Evolutionary conservation across 2,329 filamentous ascomycete species (phyloP).

Genomic region (Blumeria hordei): DNA sequence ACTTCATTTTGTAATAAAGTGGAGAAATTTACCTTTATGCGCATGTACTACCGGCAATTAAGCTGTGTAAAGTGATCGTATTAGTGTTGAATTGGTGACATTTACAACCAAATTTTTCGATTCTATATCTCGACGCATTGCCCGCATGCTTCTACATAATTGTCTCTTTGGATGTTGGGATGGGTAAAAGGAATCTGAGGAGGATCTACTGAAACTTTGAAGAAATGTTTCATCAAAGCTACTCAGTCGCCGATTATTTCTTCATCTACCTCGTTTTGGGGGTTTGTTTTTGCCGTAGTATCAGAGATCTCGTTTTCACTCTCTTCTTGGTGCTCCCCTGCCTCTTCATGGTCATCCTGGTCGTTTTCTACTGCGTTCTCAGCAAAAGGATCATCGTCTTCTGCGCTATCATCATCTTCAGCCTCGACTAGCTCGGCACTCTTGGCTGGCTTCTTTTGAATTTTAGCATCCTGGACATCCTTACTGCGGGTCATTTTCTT

Average conservation of each 20-base stretch:
- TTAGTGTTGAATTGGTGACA: too few species aligned
- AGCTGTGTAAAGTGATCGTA: too few species aligned
- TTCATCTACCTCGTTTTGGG: slow-evolving; percentile 15
- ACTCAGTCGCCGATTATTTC: slow-evolving; percentile 21
- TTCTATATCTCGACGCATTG: too few species aligned
- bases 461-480: slow-evolving; percentile 20
- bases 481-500: slow-evolving; percentile 16
- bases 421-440: slow-evolving; percentile 12
- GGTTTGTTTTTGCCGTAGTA: slow-evolving; percentile 18
- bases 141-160: too few species aligned
- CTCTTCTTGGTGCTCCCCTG: slow-evolving; percentile 29
- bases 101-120: too few species aligned
- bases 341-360: not conserved
- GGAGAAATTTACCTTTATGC: too few species aligned
- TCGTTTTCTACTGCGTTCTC: not conserved
- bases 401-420: slow-evolving; percentile 12
- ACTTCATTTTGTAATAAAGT: too few species aligned
- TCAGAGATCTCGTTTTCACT: slow-evolving; percentile 28
- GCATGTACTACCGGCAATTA: too few species aligned
- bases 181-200: too few species aligned
- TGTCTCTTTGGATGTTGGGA: too few species aligned
- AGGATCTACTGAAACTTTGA: too few species aligned
- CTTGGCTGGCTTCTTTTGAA: slow-evolving; percentile 19
- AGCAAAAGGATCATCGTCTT: slow-evolving; percentile 12
- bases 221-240: too few species aligned